A percentile compares a stretch with the other conserved stretches of the same genome.
Evolutionary conservation across 2,329 filamentous ascomycete genomes (phyloP).

Genomic region (Epichloe brachyelytri): DNA sequence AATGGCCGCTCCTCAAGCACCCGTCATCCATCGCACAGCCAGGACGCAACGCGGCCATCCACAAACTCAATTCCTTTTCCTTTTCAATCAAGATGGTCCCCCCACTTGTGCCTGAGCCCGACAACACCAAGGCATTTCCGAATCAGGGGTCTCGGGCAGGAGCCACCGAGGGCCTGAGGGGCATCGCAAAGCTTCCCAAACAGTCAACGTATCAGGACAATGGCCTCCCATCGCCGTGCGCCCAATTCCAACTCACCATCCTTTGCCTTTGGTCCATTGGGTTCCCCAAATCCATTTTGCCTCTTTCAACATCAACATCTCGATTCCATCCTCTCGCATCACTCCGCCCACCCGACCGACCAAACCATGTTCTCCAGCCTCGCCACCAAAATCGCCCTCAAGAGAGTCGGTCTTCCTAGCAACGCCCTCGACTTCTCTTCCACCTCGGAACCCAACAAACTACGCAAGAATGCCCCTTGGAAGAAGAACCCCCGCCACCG

Average conservation of each 20-base stretch:
- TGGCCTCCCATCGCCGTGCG: not conserved
- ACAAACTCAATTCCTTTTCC: no score
- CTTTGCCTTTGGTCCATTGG: no score
- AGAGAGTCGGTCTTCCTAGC: conserved; percentile 40
- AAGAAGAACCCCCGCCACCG: conserved; percentile 20
- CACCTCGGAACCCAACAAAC: conserved; percentile 19
- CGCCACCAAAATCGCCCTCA: conserved; percentile 45
- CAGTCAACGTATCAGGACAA: not conserved
- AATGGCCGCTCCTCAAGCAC: no score
- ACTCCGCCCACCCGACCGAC: not conserved
- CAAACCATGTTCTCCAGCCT: conserved; percentile 40
- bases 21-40: no score
- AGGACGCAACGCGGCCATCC: no score
- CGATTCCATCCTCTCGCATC: not conserved
- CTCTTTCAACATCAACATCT: not conserved
- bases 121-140: no score
- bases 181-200: not conserved
- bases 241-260: no score
- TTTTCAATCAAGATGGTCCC: no score
- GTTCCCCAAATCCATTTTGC: no score
- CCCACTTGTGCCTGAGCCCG: no score
- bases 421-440: conserved; percentile 30
- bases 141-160: not conserved
- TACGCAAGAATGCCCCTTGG: conserved; percentile 19
- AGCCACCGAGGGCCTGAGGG: not conserved